Conservation (phyloP, 441 rosid genomes). For the Geranium incanum region DNA sequence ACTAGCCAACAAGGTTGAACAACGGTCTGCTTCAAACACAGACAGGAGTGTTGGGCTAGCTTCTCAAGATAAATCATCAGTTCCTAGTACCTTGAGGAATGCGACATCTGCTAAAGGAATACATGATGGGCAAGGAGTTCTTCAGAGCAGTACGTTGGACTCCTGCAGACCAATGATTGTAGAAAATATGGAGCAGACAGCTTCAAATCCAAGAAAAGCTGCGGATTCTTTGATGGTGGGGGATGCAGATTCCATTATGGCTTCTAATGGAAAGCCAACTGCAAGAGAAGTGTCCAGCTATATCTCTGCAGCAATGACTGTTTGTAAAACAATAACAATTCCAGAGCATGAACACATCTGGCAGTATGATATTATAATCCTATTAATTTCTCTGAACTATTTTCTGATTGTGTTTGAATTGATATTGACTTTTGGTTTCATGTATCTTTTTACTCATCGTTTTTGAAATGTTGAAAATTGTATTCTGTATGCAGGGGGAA, state of each 20-base stretch:
- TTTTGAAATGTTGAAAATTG: constrained; percentile 17
- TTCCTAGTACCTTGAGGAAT: constrained; percentile 36
- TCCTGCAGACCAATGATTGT: constrained; percentile 30
- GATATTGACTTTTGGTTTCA: constrained; percentile 7
- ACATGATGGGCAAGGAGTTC: constrained; percentile 35
- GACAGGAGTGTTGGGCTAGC: constrained; percentile 37
- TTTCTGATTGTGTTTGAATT: constrained; percentile 11
- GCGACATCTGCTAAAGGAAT: constrained; percentile 37
- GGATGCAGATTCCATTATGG: constrained; percentile 28
- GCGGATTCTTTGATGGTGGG: constrained; percentile 25
- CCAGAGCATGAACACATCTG: constrained; percentile 83
- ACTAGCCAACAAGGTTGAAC: constrained; percentile 49
- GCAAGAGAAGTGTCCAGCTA: constrained; percentile 25
- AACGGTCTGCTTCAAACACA: constrained; percentile 31
- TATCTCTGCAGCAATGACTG: constrained; percentile 27
- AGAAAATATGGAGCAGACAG: constrained; percentile 33
- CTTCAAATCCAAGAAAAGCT: constrained; percentile 28
- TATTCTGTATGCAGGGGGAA: constrained; percentile 46
- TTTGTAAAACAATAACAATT: constrained; percentile 41
- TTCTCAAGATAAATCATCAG: constrained; percentile 41
- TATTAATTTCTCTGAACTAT: constrained; percentile 23
- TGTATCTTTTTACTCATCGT: not conserved
- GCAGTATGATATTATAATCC: constrained; percentile 54
- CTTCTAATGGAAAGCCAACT: constrained; percentile 31
- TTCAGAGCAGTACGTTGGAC: constrained; percentile 30